Evolutionary conservation across 1,284 basidiomycete species (phyloP).

Genomic region (Cystobasidium slooffiae): DNA sequence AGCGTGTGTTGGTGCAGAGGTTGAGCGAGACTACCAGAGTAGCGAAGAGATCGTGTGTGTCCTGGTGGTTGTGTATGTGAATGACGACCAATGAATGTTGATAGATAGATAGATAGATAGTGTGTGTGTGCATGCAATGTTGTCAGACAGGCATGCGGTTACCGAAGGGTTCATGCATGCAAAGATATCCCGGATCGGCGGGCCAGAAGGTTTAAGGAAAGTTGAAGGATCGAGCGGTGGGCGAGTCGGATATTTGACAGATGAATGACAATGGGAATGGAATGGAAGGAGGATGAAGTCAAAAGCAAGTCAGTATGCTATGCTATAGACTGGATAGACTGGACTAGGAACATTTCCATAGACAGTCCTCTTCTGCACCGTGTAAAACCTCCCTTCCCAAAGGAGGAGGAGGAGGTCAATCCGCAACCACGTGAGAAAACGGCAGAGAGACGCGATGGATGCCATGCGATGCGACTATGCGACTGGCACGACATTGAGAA

Average conservation of each 20-base stretch:
- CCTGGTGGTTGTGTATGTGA: conserved; percentile 69
- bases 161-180: neutral
- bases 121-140: too few species aligned
- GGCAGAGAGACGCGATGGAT: too few species aligned
- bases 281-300: neutral
- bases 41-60: conserved; percentile 96
- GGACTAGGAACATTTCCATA: too few species aligned
- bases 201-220: neutral
- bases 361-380: too few species aligned
- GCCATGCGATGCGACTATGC: too few species aligned
- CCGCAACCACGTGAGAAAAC: too few species aligned
- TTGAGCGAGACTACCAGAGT: conserved; percentile 93
- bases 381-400: too few species aligned
- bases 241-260: neutral
- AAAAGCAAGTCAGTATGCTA: neutral
- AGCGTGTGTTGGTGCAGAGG: conserved; percentile 86
- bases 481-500: neutral
- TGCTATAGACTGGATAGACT: neutral
- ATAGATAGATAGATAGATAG: too few species aligned
- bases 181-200: neutral
- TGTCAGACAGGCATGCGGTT: conserved; percentile 5
- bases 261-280: neutral
- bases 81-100: too few species aligned
- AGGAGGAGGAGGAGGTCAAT: too few species aligned
- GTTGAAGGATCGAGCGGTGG: neutral